These are phyloP conservation scores for Oxytropis ochrocephala DNA, from an alignment of 306 rosid species.

Conservation along the genomic window DNA sequence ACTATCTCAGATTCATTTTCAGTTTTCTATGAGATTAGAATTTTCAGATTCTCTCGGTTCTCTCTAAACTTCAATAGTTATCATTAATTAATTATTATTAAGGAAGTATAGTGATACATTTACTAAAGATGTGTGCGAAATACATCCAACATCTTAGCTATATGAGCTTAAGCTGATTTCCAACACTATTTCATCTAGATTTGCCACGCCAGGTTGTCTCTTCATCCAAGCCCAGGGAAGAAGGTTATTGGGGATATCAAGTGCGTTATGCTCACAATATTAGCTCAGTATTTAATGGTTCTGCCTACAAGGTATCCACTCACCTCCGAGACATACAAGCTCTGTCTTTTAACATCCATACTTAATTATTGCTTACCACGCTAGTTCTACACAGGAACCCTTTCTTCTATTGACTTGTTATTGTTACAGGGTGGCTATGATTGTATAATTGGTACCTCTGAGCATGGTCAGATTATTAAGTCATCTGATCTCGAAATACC, in stretches of 20 bases:
- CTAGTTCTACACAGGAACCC: not conserved
- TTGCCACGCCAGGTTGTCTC: conserved; percentile 53
- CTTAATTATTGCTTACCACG: not conserved
- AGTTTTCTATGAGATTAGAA: no score
- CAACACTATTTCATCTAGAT: conserved; percentile 37
- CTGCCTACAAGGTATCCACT: conserved; percentile 54
- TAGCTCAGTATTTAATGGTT: conserved; percentile 58
- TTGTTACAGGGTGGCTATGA: conserved; percentile 84
- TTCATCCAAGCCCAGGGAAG: conserved; percentile 77
- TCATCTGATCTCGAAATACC: conserved; percentile 76
- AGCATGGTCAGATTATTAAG: conserved; percentile 64
- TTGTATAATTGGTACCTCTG: conserved; percentile 88
- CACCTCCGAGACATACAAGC: not conserved
- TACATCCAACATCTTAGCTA: not conserved
- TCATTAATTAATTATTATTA: not conserved
- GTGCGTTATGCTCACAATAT: conserved; percentile 85
- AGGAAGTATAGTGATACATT: not conserved
- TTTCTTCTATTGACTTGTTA: conserved; percentile 12
- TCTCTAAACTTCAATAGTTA: not conserved
- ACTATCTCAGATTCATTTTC: no score
- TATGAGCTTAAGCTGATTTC: conserved; percentile 25
- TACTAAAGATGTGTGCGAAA: not conserved
- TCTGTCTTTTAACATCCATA: not conserved
- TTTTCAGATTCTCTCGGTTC: no score
- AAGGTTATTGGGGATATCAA: conserved; percentile 96